phyloP scores from a whole-genome alignment of 345 rosid species.

The Brassica rapa region DNA sequence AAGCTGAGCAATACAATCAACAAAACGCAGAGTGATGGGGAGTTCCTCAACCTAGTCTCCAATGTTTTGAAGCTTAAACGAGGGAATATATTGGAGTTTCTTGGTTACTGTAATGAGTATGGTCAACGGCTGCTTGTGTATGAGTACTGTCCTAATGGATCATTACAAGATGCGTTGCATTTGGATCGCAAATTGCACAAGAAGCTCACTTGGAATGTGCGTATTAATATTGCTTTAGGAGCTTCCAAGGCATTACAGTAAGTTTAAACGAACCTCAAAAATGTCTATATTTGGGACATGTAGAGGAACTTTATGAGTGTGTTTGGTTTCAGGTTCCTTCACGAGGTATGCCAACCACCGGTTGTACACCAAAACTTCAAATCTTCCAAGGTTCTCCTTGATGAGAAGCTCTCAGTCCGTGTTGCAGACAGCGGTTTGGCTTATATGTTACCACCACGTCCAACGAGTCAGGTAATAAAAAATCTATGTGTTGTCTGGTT shows the following conservation, averaged over 20 bases:
- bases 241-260: constrained; percentile 91
- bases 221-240: constrained; percentile 74
- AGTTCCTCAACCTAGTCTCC: constrained; percentile 63
- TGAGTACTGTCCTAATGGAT: constrained; percentile 62
- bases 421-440: constrained; percentile 87
- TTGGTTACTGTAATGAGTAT: constrained; percentile 85
- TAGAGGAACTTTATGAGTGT: constrained; percentile 1
- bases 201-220: constrained; percentile 76
- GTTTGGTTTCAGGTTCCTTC: constrained; percentile 64
- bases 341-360: constrained; percentile 82
- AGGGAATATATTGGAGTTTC: constrained; percentile 64
- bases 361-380: constrained; percentile 72
- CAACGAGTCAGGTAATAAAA: constrained; percentile 70
- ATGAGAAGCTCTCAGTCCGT: constrained; percentile 58
- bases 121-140: constrained; percentile 74
- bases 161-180: constrained; percentile 82
- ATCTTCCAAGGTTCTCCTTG: constrained; percentile 80
- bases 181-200: constrained; percentile 55
- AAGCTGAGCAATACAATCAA: constrained; percentile 59
- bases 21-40: constrained; percentile 53
- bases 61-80: constrained; percentile 62
- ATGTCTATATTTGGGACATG: background rate
- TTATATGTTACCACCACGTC: constrained; percentile 54
- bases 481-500: too few species aligned
- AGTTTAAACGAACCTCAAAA: constrained; percentile 39